These are phyloP conservation scores for Liquidambar formosana DNA, from an alignment of 164 flowering plant species.

Conservation along the genomic window DNA sequence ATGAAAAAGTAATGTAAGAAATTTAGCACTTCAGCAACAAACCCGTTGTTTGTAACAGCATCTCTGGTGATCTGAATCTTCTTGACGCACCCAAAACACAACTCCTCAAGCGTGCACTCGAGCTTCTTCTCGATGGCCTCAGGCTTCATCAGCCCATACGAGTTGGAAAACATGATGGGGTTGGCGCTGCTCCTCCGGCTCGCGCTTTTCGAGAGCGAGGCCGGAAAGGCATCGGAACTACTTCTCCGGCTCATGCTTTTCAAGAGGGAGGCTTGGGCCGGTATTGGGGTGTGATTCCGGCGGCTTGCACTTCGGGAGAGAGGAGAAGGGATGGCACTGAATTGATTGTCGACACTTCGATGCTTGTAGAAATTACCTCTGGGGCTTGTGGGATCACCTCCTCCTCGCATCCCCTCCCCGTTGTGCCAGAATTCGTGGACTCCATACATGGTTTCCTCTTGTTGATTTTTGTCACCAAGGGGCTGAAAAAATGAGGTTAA, in stretches of 20 bases:
- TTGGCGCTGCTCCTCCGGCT: conserved; percentile 18
- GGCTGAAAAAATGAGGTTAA: conserved; percentile 16
- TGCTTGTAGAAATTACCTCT: conserved; percentile 11
- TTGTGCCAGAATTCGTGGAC: conserved; percentile 7
- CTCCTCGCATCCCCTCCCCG: not conserved
- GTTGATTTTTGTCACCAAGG: conserved; percentile 1
- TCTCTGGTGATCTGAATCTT: conserved; percentile 60
- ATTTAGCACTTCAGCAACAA: not conserved
- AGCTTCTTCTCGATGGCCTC: conserved; percentile 54
- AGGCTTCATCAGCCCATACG: conserved; percentile 36
- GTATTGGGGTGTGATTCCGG: conserved; percentile 2
- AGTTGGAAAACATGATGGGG: conserved; percentile 58
- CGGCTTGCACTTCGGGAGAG: conserved; percentile 14
- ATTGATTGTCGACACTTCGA: conserved; percentile 21
- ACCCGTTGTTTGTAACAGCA: conserved; percentile 46
- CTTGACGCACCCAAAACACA: conserved; percentile 65
- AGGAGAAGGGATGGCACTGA: conserved; percentile 13
- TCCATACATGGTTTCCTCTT: conserved; percentile 18
- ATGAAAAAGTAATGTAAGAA: not conserved
- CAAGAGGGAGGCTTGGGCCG: not conserved
- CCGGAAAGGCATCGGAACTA: not conserved
- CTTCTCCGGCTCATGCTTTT: not conserved
- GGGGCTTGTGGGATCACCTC: conserved; percentile 8
- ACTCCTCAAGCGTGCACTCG: conserved; percentile 79
- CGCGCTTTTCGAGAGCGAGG: conserved; percentile 8